Evolutionary conservation across 2,329 filamentous ascomycete species (phyloP).

Genomic region (Fusarium sp.): DNA sequence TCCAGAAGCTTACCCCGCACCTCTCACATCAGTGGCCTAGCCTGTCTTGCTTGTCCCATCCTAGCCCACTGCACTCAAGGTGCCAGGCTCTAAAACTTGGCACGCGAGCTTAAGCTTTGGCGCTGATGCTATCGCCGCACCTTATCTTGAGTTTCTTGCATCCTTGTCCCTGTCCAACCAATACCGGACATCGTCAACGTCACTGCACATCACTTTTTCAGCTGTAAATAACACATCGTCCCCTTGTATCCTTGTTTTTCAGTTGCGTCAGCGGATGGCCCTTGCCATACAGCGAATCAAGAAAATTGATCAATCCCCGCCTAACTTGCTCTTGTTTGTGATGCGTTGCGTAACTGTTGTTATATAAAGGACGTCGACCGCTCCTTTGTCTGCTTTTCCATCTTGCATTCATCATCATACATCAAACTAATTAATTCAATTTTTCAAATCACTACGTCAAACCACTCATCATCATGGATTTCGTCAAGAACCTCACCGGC

Average conservation of each 20-base stretch:
- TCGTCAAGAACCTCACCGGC: slow-evolving; percentile 65
- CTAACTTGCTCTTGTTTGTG: background rate
- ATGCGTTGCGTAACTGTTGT: background rate
- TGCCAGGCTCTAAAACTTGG: slow-evolving; percentile 22
- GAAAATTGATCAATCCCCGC: slow-evolving; percentile 23
- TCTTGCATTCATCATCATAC: background rate
- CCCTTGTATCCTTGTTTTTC: slow-evolving; percentile 12
- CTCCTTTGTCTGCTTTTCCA: too few species aligned
- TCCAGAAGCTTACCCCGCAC: slow-evolving; percentile 4
- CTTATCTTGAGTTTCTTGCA: slow-evolving; percentile 33
- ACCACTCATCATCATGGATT: slow-evolving; percentile 62
- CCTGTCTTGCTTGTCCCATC: background rate
- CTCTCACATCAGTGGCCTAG: background rate
- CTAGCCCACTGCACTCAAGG: background rate
- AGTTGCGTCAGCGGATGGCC: slow-evolving; percentile 40
- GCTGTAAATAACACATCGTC: slow-evolving; percentile 17
- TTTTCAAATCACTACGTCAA: background rate
- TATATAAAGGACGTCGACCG: slow-evolving; percentile 27
- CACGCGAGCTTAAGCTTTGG: slow-evolving; percentile 19
- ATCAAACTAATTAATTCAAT: background rate
- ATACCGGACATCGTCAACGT: slow-evolving; percentile 33
- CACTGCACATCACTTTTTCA: slow-evolving; percentile 40
- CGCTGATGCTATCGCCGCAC: slow-evolving; percentile 12
- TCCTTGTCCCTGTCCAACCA: slow-evolving; percentile 18
- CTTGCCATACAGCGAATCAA: slow-evolving; percentile 23